Evolutionary conservation across 1,139 yeast species (phyloP).

Genomic region (Saccharomyces uvarum): DNA sequence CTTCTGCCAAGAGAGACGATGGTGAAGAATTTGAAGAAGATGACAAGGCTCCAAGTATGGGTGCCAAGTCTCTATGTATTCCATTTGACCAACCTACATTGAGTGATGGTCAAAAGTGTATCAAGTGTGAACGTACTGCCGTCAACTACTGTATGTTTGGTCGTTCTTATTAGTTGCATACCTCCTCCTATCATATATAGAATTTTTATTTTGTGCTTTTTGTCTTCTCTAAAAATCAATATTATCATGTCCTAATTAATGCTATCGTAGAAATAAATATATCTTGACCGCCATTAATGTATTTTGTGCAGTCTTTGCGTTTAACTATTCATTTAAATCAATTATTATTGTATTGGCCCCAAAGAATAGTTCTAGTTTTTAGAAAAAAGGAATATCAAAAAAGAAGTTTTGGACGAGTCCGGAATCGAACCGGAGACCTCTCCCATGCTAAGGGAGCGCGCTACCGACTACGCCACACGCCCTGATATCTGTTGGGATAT

Average conservation of each 20-base stretch:
- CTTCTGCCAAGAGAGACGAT: conserved; percentile 72
- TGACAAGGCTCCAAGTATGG: conserved; percentile 97
- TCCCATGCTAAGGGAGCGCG: conserved; percentile 89
- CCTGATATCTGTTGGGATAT: conserved; percentile 32
- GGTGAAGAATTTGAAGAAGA: conserved; percentile 83
- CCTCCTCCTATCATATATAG: neutral
- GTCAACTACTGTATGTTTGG: conserved; percentile 87
- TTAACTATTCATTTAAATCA: too few relatives aligned
- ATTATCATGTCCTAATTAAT: neutral
- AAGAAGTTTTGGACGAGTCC: conserved; percentile 64
- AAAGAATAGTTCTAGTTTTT: too few relatives aligned
- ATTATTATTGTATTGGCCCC: too few relatives aligned
- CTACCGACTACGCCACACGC: conserved; percentile 93
- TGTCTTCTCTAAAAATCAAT: neutral
- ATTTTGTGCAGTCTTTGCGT: too few relatives aligned
- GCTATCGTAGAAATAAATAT: neutral
- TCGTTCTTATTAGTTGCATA: conserved; percentile 61
- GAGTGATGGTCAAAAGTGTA: conserved; percentile 75
- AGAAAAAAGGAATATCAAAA: too few relatives aligned
- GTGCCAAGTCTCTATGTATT: conserved; percentile 96
- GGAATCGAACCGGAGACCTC: conserved; percentile 89
- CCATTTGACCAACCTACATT: conserved; percentile 87
- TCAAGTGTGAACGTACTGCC: conserved; percentile 71
- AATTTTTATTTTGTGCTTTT: neutral
- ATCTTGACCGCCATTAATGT: neutral